phyloP scores from a whole-genome alignment of 257 asterid species.

The Plantago major region DNA sequence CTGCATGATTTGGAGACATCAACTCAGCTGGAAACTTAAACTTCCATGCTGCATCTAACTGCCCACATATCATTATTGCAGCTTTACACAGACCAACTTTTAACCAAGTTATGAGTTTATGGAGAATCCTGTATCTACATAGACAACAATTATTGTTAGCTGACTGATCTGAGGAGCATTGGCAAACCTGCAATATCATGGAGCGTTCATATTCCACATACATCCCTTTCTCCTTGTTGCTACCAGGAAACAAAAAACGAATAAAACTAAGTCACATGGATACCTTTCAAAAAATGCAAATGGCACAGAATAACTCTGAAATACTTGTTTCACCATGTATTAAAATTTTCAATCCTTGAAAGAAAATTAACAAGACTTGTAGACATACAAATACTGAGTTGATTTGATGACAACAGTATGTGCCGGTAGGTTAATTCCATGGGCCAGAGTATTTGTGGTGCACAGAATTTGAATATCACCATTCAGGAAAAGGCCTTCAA shows the following conservation, averaged over 20 bases:
- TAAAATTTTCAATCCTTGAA: not conserved
- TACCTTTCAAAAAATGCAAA: no score
- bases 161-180: slow-evolving; percentile 21
- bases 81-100: slow-evolving; percentile 6
- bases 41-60: not conserved
- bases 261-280: not conserved
- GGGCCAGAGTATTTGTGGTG: slow-evolving; percentile 97
- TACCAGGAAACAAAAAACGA: slow-evolving; percentile 20
- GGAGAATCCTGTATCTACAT: not conserved
- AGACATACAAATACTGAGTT: slow-evolving; percentile 80
- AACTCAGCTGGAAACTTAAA: slow-evolving; percentile 8
- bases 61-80: slow-evolving; percentile 6
- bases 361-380: slow-evolving; percentile 8
- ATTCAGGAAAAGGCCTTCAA: slow-evolving; percentile 89
- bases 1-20: slow-evolving; percentile 42
- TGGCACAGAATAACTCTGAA: no score
- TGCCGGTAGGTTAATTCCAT: slow-evolving; percentile 96
- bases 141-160: not conserved
- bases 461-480: slow-evolving; percentile 87
- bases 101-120: not conserved
- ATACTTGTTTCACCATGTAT: slow-evolving; percentile 3
- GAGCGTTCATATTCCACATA: slow-evolving; percentile 96
- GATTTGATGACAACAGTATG: slow-evolving; percentile 96
- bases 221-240: slow-evolving; percentile 94
- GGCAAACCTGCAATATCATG: slow-evolving; percentile 73